A percentile compares a stretch with the other conserved stretches of the same genome.
phyloP scores from a whole-genome alignment of 2,329 filamentous ascomycete genomes.

The Monilinia vaccinii-corymbosi region DNA sequence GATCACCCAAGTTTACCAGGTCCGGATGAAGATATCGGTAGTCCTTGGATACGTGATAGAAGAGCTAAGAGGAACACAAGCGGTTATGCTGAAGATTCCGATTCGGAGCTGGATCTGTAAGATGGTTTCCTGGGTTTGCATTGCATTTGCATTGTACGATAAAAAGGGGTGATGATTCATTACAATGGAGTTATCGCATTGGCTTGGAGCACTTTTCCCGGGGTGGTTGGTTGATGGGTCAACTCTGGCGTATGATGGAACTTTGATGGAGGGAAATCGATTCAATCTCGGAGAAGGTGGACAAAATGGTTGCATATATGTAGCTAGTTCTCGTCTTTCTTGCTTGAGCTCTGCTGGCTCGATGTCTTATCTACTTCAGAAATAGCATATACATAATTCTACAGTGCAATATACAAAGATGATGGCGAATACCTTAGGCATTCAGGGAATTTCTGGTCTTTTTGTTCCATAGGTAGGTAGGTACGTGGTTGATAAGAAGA shows the following conservation, averaged over 20 bases:
- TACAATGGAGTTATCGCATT: constrained; percentile 7
- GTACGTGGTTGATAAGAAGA: background rate
- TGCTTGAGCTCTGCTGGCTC: background rate
- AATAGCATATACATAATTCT: constrained; percentile 1
- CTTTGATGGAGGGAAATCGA: background rate
- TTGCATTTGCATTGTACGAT: constrained; percentile 13
- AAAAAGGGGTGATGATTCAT: constrained; percentile 1
- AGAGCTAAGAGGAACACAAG: constrained; percentile 27
- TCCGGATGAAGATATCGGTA: constrained; percentile 28
- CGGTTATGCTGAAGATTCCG: constrained; percentile 29
- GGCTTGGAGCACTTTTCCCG: constrained; percentile 8
- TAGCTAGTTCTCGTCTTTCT: background rate
- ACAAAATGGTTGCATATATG: constrained; percentile 7
- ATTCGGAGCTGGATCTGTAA: constrained; percentile 21
- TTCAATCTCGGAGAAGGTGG: background rate
- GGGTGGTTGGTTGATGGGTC: background rate
- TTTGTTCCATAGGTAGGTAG: background rate
- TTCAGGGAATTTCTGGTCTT: background rate
- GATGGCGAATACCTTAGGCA: background rate
- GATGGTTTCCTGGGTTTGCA: constrained; percentile 5
- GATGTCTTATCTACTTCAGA: background rate
- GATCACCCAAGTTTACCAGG: constrained; percentile 40
- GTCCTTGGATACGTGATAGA: constrained; percentile 26
- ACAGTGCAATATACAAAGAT: background rate
- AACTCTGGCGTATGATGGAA: constrained; percentile 7